phyloP scores from a whole-genome alignment of 345 rosid species.

The Pistacia vera region DNA sequence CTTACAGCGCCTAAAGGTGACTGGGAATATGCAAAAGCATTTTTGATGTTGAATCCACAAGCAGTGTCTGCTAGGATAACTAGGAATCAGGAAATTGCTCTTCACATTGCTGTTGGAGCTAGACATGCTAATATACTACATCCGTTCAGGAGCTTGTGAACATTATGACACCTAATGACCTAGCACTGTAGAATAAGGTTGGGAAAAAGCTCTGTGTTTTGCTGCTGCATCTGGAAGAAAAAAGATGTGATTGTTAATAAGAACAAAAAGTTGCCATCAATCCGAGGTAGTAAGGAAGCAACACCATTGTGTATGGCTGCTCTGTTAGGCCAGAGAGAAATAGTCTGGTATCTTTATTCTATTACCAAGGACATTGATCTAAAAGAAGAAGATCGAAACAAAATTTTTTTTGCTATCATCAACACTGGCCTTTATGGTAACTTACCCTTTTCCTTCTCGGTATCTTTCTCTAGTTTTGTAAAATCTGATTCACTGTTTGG shows the following conservation, averaged over 20 bases:
- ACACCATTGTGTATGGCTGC: slow-evolving; percentile 42
- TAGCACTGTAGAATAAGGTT: slow-evolving; percentile 28
- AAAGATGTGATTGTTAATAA: slow-evolving; percentile 33
- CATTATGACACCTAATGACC: slow-evolving; percentile 19
- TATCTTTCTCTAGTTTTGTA: no score
- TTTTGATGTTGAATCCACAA: slow-evolving; percentile 25
- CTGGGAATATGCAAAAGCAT: slow-evolving; percentile 40
- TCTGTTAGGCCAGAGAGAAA: slow-evolving; percentile 30
- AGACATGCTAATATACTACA: slow-evolving; percentile 26
- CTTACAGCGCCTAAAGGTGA: slow-evolving; percentile 46
- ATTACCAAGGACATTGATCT: not conserved
- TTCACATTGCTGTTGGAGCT: slow-evolving; percentile 52
- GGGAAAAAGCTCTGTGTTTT: slow-evolving; percentile 31
- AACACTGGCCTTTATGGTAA: no score
- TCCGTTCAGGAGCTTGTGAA: slow-evolving; percentile 39
- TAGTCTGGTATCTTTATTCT: slow-evolving; percentile 6
- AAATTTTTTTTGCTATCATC: no score
- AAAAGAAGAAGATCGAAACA: no score
- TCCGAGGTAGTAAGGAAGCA: slow-evolving; percentile 30
- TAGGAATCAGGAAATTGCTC: slow-evolving; percentile 33
- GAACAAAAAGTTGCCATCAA: slow-evolving; percentile 21
- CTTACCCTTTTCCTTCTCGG: no score
- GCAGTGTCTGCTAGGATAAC: slow-evolving; percentile 30
- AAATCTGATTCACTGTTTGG: no score
- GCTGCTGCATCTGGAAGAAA: slow-evolving; percentile 39